Base-by-base conservation (phyloP, 306 rosid species). In the Dryas drummondii region DNA sequence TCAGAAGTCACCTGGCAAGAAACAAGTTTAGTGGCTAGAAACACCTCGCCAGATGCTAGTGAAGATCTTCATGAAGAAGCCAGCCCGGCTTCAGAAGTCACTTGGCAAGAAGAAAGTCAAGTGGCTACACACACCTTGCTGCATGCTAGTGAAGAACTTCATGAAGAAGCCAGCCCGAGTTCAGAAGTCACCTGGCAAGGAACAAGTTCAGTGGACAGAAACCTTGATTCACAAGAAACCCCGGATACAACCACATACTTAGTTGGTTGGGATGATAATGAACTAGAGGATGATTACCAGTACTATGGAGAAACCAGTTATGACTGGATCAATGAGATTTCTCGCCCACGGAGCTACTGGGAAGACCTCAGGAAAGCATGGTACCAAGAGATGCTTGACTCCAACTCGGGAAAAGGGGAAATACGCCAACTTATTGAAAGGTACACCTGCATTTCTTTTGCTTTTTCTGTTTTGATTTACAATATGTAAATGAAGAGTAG, bases 271-370 rank as follows among this genome's bases (percentile, higher is more conserved):
- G 76, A 66, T 66, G 78, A 58, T 58, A 84, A 86, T 64, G 89
- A 80, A 17, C 53, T 58, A 7, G 84, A 79, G 50, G 84, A 68
- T 6, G 79, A 75, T 58, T 80, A 76, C 68, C 70, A 78, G 40
- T 76, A 65, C 64, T 60, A 56, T 66, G 65, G 41, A 63, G 92
- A 80, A 62, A 63, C 69, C 64, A 83, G 72, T 77, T 81, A 79
- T 53, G 93, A 92, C 49, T 94, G 99, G 97, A 87, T 88, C 66
- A 76, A 82, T 37, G 85, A 83, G 59, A 94, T 94, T 77, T 89
- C 97, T 69, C 88, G 97, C 14, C 99, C 99, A 6, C 84, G 87
- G 46, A 90, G 97, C 77, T 89, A 87, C 27, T 94, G 99, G 99
- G 99, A 94, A 85, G 87, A 81, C 57, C 84, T 79, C 9, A 85